A percentile compares a stretch with the other conserved stretches of the same genome.
These are phyloP conservation scores for Podila epicladia DNA, from an alignment of 192 early-diverging fungal genomes.

Conservation along the genomic window DNA sequence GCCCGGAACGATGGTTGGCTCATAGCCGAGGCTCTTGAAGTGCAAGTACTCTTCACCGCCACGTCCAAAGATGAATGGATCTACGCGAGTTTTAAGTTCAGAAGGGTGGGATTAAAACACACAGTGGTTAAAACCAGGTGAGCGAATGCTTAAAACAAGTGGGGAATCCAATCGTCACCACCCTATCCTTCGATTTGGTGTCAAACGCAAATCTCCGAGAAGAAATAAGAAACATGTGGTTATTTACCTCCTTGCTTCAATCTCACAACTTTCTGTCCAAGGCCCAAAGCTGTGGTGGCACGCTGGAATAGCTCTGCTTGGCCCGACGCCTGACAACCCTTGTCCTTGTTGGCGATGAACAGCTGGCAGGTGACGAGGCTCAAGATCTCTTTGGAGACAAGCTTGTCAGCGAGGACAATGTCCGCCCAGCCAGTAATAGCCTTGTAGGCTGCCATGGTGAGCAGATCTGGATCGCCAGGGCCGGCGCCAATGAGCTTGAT, in stretches of 20 bases:
- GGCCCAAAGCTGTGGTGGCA: conserved; percentile 67
- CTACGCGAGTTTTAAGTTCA: conserved; percentile 35
- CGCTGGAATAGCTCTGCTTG: conserved; percentile 83
- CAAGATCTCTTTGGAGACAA: conserved; percentile 74
- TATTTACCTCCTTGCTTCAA: conserved; percentile 84
- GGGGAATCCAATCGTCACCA: too few species aligned
- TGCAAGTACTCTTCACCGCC: conserved; percentile 91
- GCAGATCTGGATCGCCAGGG: conserved; percentile 83
- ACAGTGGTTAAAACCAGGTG: not conserved
- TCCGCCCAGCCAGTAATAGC: conserved; percentile 78
- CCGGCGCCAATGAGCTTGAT: conserved; percentile 87
- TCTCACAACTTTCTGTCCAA: conserved; percentile 81
- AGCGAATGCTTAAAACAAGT: too few species aligned
- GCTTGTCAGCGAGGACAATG: conserved; percentile 84
- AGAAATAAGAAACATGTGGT: too few species aligned
- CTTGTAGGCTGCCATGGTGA: conserved; percentile 78
- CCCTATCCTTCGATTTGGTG: too few species aligned
- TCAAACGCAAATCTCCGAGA: too few species aligned
- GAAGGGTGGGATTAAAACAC: not conserved
- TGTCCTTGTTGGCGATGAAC: conserved; percentile 76
- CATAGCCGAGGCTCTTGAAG: conserved; percentile 75
- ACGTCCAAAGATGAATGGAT: conserved; percentile 94
- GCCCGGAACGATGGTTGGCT: conserved; percentile 77
- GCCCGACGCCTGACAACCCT: conserved; percentile 77
- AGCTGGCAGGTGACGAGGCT: conserved; percentile 57